A percentile compares a stretch with the other conserved stretches of the same genome.
These are phyloP conservation scores for Acacia melanoxylon DNA, from an alignment of 306 rosid species.

Conservation along the genomic window DNA sequence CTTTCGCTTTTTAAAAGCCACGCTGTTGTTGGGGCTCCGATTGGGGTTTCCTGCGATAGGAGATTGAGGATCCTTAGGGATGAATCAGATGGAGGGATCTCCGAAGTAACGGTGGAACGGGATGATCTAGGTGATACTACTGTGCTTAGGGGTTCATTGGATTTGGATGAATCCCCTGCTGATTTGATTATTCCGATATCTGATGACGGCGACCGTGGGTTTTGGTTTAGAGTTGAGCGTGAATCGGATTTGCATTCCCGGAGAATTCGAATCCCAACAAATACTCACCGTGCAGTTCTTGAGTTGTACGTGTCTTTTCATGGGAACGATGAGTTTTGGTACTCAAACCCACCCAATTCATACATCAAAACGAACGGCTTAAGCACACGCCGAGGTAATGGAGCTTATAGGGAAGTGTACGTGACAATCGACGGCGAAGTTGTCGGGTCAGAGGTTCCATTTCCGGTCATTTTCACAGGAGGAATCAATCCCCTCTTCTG, in stretches of 20 bases:
- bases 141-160: not conserved
- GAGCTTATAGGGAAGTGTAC: constrained; percentile 70
- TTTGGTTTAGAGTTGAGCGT: constrained; percentile 65
- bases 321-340: constrained; percentile 93
- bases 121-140: not conserved
- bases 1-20: constrained; percentile 39
- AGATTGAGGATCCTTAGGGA: constrained; percentile 31
- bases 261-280: constrained; percentile 55
- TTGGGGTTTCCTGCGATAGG: constrained; percentile 8
- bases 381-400: constrained; percentile 63
- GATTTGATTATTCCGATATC: constrained; percentile 79
- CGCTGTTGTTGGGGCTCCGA: constrained; percentile 30
- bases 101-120: not conserved
- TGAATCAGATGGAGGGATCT: constrained; percentile 4
- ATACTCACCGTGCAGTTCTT: constrained; percentile 55
- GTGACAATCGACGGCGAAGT: constrained; percentile 63
- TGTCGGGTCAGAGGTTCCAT: constrained; percentile 70
- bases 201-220: constrained; percentile 58
- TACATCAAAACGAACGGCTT: constrained; percentile 57
- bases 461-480: constrained; percentile 84
- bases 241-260: constrained; percentile 34
- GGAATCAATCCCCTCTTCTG: constrained; percentile 81
- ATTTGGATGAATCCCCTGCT: constrained; percentile 45
- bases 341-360: constrained; percentile 72
- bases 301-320: constrained; percentile 75